Conservation (phyloP, 2,329 filamentous ascomycete genomes). For the Apiospora sp. region DNA sequence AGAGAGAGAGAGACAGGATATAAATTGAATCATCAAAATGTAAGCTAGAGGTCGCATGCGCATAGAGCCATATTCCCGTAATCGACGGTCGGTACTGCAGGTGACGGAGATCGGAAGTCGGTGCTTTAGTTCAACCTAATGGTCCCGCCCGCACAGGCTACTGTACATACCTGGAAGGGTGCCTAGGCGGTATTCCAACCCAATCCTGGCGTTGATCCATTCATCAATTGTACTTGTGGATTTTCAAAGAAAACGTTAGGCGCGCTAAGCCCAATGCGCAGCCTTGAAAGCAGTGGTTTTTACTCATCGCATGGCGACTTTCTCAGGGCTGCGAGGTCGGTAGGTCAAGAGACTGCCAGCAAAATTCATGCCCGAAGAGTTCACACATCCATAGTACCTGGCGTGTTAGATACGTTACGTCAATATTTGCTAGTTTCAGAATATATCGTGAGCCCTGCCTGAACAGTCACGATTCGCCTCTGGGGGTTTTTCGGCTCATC, state of each 20-base stretch:
- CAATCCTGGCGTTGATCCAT: slow-evolving; percentile 10
- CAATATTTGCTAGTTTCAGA: background rate
- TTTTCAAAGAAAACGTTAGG: background rate
- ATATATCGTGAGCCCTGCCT: background rate
- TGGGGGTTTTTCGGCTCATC: background rate
- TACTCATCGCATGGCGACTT: slow-evolving; percentile 13
- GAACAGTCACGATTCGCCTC: background rate
- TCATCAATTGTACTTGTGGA: background rate
- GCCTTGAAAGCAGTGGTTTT: background rate
- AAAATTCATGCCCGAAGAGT: background rate
- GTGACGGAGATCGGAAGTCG: slow-evolving; percentile 18
- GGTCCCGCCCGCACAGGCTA: background rate
- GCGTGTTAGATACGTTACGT: background rate
- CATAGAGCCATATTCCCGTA: background rate
- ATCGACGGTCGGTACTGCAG: background rate
- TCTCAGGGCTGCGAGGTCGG: slow-evolving; percentile 9
- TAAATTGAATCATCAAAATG: too few species aligned
- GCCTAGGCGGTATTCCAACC: background rate
- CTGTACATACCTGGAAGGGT: too few species aligned
- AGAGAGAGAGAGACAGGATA: too few species aligned
- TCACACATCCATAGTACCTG: slow-evolving; percentile 10
- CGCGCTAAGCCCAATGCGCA: slow-evolving; percentile 10
- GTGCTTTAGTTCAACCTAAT: background rate
- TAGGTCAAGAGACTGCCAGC: background rate
- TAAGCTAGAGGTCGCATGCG: too few species aligned